Percentiles rank a stretch among this genome's conserved stretches.
These are phyloP conservation scores for Phyllosticta capitalensis DNA, from an alignment of 2,329 filamentous ascomycete genomes.

Conservation along the genomic window DNA sequence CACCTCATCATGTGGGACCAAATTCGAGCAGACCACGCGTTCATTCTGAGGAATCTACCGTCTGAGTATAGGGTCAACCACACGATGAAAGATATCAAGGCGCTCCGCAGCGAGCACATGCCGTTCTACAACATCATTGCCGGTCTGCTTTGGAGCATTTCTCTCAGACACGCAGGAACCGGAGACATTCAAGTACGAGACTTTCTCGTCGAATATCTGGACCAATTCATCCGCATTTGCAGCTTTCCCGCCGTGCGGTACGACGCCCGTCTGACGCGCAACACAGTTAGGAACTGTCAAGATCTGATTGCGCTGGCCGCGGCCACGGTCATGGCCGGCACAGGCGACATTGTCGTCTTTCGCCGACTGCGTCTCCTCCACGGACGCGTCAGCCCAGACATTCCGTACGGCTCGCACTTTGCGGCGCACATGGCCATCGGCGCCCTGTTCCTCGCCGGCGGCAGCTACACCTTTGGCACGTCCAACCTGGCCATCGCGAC, in stretches of 20 bases:
- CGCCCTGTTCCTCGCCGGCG: constrained; percentile 81
- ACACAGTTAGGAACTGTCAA: constrained; percentile 82
- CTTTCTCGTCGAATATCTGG: constrained; percentile 72
- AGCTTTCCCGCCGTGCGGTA: constrained; percentile 56
- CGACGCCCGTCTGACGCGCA: constrained; percentile 73
- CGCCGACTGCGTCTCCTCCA: constrained; percentile 80
- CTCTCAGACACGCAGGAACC: constrained; percentile 38
- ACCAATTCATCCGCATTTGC: constrained; percentile 74
- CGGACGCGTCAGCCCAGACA: constrained; percentile 72
- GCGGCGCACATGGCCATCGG: constrained; percentile 89
- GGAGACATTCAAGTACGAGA: constrained; percentile 61
- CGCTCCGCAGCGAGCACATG: constrained; percentile 71
- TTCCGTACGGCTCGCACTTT: constrained; percentile 86
- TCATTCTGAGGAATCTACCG: constrained; percentile 70
- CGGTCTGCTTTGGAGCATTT: constrained; percentile 67
- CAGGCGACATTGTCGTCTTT: constrained; percentile 77
- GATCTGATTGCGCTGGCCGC: constrained; percentile 74
- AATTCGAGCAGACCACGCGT: constrained; percentile 62
- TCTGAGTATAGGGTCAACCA: constrained; percentile 54
- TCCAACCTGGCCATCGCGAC: constrained; percentile 79
- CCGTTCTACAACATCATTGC: constrained; percentile 88
- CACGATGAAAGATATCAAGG: constrained; percentile 49
- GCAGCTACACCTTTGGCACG: constrained; percentile 84
- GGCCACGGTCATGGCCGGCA: constrained; percentile 90
- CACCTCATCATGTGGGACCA: constrained; percentile 89